Conservation (phyloP, 2,329 filamentous ascomycete species). For the Fusarium piperis region DNA sequence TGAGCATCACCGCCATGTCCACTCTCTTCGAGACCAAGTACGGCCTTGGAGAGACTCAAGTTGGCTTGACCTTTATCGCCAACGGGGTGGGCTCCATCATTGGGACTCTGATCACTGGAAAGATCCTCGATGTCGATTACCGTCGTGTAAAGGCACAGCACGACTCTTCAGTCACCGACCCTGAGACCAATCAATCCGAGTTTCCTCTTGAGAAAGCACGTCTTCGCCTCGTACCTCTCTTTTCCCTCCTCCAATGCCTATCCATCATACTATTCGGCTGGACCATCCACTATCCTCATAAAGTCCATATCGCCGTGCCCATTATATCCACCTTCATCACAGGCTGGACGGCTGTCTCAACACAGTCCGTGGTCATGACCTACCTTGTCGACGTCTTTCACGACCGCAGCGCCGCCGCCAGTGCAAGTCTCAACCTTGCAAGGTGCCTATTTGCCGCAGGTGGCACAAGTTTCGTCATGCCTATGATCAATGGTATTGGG, state of each 20-base stretch:
- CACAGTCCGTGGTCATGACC: slow-evolving; percentile 59
- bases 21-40: slow-evolving; percentile 57
- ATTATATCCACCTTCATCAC: slow-evolving; percentile 61
- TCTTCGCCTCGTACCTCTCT: slow-evolving; percentile 58
- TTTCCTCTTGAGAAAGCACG: slow-evolving; percentile 63
- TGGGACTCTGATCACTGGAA: slow-evolving; percentile 62
- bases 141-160: slow-evolving; percentile 47
- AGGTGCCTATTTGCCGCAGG: slow-evolving; percentile 62
- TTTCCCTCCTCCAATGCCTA: slow-evolving; percentile 54
- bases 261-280: slow-evolving; percentile 63
- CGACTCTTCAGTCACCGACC: neutral
- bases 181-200: neutral
- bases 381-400: slow-evolving; percentile 65
- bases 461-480: slow-evolving; percentile 60
- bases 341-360: slow-evolving; percentile 62
- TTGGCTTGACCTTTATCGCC: slow-evolving; percentile 63
- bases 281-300: slow-evolving; percentile 55
- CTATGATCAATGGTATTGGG: slow-evolving; percentile 57
- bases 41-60: slow-evolving; percentile 53
- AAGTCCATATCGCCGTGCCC: slow-evolving; percentile 59
- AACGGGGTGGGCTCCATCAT: slow-evolving; percentile 65
- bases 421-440: slow-evolving; percentile 62
- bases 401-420: slow-evolving; percentile 59
- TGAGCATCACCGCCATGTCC: slow-evolving; percentile 64
- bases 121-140: slow-evolving; percentile 63